Percentiles rank a stretch among this genome's conserved stretches.
Evolutionary conservation across 768 basidiomycete species (phyloP).

Genomic region (Lactarius quietus): DNA sequence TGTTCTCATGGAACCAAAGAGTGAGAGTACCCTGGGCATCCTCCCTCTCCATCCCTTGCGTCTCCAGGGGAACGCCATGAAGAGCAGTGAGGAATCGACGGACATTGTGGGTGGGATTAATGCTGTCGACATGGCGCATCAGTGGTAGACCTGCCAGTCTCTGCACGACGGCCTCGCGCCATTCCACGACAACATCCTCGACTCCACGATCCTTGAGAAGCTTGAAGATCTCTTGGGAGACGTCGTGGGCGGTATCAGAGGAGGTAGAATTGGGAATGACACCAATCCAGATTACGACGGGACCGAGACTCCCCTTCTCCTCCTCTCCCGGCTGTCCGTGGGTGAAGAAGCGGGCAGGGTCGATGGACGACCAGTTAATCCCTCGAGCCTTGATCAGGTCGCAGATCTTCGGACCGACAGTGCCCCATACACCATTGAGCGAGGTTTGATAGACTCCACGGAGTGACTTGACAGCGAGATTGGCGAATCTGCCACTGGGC

Average conservation of each 20-base stretch:
- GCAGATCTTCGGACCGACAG: slow-evolving; percentile 15
- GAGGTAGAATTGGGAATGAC: slow-evolving; percentile 12
- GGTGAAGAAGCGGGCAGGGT: slow-evolving; percentile 17
- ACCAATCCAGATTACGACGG: slow-evolving; percentile 17
- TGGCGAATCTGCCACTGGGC: slow-evolving; percentile 6
- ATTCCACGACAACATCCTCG: slow-evolving; percentile 18
- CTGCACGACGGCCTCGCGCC: slow-evolving; percentile 10
- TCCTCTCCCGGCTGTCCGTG: slow-evolving; percentile 2
- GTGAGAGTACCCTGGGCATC: too few species aligned
- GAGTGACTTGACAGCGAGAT: slow-evolving; percentile 8
- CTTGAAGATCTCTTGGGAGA: slow-evolving; percentile 9
- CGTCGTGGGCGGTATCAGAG: slow-evolving; percentile 12
- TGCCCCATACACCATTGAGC: slow-evolving; percentile 15
- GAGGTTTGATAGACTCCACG: slow-evolving; percentile 13
- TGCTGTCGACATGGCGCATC: too few species aligned
- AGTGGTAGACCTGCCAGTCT: too few species aligned
- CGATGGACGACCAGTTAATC: slow-evolving; percentile 8
- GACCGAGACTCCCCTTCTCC: slow-evolving; percentile 12
- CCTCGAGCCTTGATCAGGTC: slow-evolving; percentile 6
- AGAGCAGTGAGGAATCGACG: too few species aligned
- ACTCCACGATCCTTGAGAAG: slow-evolving; percentile 7
- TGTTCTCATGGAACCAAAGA: too few species aligned
- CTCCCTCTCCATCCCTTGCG: too few species aligned
- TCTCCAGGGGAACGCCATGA: too few species aligned
- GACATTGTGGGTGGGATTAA: too few species aligned